These are phyloP conservation scores for Phytophthora melonis DNA, from an alignment of 352 stramenopile genomes.

Conservation along the genomic window DNA sequence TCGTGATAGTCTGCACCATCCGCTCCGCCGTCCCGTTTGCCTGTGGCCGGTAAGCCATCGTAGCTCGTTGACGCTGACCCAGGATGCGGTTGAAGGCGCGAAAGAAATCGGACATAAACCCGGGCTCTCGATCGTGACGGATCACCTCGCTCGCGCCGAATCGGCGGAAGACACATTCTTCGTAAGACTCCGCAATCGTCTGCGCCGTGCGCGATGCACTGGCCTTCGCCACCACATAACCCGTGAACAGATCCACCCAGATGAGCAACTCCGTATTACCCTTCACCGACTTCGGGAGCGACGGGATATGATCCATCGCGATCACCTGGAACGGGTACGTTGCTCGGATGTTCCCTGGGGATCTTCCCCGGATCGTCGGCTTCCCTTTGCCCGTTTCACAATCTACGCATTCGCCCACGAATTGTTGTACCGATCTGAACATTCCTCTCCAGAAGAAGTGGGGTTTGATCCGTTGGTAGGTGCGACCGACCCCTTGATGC, in stretches of 20 bases:
- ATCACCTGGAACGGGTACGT: no score
- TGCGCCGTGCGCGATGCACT: not conserved
- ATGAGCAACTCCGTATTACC: no score
- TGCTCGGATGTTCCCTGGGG: no score
- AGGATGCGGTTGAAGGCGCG: not conserved
- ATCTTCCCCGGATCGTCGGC: no score
- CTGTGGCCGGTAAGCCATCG: not conserved
- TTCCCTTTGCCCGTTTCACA: not conserved
- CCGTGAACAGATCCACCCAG: not conserved
- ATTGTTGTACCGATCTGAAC: not conserved
- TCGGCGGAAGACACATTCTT: not conserved
- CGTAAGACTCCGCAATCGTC: not conserved
- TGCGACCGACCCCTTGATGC: conserved; percentile 4
- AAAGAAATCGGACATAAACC: not conserved
- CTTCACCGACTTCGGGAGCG: no score
- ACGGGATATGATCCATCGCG: no score
- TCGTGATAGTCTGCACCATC: not conserved
- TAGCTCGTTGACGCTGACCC: not conserved
- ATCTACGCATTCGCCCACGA: conserved; percentile 1
- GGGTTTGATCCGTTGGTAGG: not conserved
- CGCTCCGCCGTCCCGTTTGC: not conserved
- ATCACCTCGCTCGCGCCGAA: not conserved
- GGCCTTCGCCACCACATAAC: not conserved
- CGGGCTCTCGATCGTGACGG: not conserved
- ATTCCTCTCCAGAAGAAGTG: conserved; percentile 2